Conservation (phyloP, 768 basidiomycete genomes). For the Sutorius australiensis region DNA sequence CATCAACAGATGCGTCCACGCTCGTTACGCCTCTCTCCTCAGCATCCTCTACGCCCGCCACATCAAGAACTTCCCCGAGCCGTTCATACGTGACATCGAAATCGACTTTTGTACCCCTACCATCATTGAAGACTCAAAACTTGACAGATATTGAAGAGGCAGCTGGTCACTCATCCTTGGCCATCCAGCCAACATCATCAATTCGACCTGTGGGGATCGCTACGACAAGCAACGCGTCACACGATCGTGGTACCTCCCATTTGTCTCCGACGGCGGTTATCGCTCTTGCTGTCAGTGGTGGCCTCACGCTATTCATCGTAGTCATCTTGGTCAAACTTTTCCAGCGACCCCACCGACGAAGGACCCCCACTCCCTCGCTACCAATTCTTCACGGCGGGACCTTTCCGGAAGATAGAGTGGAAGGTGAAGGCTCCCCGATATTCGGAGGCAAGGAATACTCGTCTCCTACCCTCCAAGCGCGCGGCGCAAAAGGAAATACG, state of each 20-base stretch:
- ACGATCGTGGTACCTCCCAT: conserved; percentile 20
- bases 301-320: conserved; percentile 45
- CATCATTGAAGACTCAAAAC: conserved; percentile 25
- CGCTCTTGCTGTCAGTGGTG: conserved; percentile 50
- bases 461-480: conserved; percentile 29
- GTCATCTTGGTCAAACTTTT: conserved; percentile 47
- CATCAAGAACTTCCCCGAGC: conserved; percentile 14
- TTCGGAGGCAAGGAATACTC: conserved; percentile 75
- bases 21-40: conserved; percentile 4
- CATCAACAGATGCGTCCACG: conserved; percentile 12
- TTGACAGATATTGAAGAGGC: conserved; percentile 21
- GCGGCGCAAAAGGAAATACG: conserved; percentile 38
- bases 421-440: conserved; percentile 60
- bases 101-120: conserved; percentile 28
- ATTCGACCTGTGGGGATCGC: conserved; percentile 1
- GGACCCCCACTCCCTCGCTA: conserved; percentile 68
- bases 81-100: conserved; percentile 13
- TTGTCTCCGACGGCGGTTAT: conserved; percentile 49
- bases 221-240: background rate
- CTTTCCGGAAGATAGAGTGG: conserved; percentile 42
- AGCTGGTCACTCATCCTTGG: conserved; percentile 11
- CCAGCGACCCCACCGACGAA: conserved; percentile 46
- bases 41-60: conserved; percentile 23
- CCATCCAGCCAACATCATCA: conserved; percentile 3
- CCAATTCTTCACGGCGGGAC: conserved; percentile 62